Evolutionary conservation across 2,329 filamentous ascomycete genomes (phyloP).

Genomic region (Cladosporium halotolerans): DNA sequence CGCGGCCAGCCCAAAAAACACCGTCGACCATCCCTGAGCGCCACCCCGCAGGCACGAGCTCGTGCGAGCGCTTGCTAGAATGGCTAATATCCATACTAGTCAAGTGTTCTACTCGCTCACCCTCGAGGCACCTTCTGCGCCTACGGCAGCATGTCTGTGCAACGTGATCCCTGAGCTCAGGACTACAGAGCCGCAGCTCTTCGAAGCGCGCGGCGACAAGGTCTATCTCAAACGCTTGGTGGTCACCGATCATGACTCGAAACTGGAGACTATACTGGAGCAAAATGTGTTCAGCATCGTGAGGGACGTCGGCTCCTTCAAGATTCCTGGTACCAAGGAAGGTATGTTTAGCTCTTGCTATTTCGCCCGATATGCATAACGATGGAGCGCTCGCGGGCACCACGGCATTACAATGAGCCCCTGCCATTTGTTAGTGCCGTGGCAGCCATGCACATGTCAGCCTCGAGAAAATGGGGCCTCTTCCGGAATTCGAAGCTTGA

Average conservation of each 20-base stretch:
- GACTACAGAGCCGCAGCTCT: slow-evolving; percentile 87
- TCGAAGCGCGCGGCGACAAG: slow-evolving; percentile 85
- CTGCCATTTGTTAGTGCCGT: neutral
- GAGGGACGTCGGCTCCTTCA: slow-evolving; percentile 77
- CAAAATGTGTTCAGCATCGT: slow-evolving; percentile 98
- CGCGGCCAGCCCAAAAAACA: neutral
- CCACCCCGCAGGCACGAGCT: slow-evolving; percentile 4
- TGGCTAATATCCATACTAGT: slow-evolving; percentile 96
- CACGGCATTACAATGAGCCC: neutral
- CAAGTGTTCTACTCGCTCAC: slow-evolving; percentile 95
- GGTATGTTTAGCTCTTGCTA: slow-evolving; percentile 47
- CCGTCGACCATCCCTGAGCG: neutral
- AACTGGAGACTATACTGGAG: slow-evolving; percentile 76
- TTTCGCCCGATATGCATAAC: slow-evolving; percentile 37
- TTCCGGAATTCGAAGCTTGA: too few relatives aligned
- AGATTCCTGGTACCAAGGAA: slow-evolving; percentile 89
- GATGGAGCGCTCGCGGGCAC: slow-evolving; percentile 27
- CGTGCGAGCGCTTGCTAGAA: slow-evolving; percentile 40
- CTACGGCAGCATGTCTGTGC: slow-evolving; percentile 85
- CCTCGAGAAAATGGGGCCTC: too few relatives aligned
- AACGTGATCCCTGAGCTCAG: slow-evolving; percentile 78
- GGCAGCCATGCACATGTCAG: neutral
- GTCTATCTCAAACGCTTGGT: slow-evolving; percentile 84
- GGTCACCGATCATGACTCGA: slow-evolving; percentile 59
- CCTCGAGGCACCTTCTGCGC: slow-evolving; percentile 82